Percentiles rank a stretch among this genome's conserved stretches.
Evolutionary conservation across 2,329 filamentous ascomycete genomes (phyloP).

Genomic region (Penicillium fuscoglaucum): DNA sequence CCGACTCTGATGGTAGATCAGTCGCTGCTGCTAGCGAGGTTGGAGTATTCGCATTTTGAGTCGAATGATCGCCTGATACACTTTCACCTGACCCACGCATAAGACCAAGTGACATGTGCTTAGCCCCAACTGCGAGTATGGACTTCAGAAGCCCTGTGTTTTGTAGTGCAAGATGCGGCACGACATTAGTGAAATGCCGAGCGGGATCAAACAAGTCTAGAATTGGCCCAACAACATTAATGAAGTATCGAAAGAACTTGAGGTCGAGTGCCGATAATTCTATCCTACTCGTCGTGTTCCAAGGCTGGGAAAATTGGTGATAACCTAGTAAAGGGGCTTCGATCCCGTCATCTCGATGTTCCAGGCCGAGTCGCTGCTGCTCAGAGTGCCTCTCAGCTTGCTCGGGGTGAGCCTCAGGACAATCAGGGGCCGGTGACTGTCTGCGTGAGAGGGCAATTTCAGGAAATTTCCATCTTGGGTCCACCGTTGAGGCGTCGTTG

Average conservation of each 20-base stretch:
- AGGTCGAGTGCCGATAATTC: slow-evolving; percentile 8
- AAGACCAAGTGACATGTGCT: slow-evolving; percentile 11
- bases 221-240: slow-evolving; percentile 8
- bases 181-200: slow-evolving; percentile 20
- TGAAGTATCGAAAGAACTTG: slow-evolving; percentile 9
- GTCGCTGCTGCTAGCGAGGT: neutral
- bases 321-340: neutral
- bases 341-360: neutral
- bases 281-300: slow-evolving; percentile 18
- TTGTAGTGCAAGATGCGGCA: slow-evolving; percentile 12
- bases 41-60: neutral
- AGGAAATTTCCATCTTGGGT: neutral
- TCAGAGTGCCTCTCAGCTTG: neutral
- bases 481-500: neutral
- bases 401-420: neutral
- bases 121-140: slow-evolving; percentile 5
- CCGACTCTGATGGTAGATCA: neutral
- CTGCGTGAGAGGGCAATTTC: slow-evolving; percentile 12
- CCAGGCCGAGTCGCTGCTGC: neutral
- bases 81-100: neutral
- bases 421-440: slow-evolving; percentile 3
- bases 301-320: slow-evolving; percentile 7
- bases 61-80: neutral
- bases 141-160: slow-evolving; percentile 6
- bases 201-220: slow-evolving; percentile 19